A percentile compares a stretch with the other conserved stretches of the same genome.
Evolutionary conservation across 108 stramenopile species (phyloP).

Genomic region (Cyclotella sp.): DNA sequence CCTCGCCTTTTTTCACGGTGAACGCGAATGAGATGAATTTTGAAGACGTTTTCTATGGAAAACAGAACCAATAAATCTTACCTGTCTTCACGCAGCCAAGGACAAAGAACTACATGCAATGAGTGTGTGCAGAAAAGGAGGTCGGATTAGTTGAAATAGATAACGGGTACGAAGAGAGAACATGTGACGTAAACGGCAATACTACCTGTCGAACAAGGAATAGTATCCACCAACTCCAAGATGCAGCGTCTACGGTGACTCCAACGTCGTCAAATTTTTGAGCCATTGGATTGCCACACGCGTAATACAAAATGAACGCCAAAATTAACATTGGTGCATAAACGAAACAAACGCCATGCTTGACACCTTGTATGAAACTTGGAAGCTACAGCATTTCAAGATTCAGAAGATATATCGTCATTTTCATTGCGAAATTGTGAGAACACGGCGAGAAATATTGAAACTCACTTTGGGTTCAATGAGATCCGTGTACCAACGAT

Average conservation of each 20-base stretch:
- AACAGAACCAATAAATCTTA: neutral
- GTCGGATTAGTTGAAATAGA: neutral
- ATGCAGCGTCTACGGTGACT: neutral
- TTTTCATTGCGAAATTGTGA: neutral
- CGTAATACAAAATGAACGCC: slow-evolving; percentile 52
- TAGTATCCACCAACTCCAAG: slow-evolving; percentile 49
- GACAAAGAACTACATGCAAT: slow-evolving; percentile 19
- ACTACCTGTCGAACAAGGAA: slow-evolving; percentile 44
- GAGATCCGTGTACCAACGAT: slow-evolving; percentile 41
- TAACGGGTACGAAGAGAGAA: neutral
- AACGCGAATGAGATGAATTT: no score
- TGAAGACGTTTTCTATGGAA: no score
- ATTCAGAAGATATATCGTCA: neutral
- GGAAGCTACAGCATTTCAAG: slow-evolving; percentile 8
- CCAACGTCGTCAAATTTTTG: slow-evolving; percentile 19
- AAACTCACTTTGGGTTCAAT: slow-evolving; percentile 31
- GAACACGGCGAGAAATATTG: neutral
- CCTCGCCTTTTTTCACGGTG: slow-evolving; percentile 15
- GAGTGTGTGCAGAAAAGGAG: neutral
- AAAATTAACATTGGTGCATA: slow-evolving; percentile 34
- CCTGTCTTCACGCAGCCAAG: slow-evolving; percentile 34
- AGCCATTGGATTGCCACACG: slow-evolving; percentile 44
- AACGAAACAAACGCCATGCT: slow-evolving; percentile 27
- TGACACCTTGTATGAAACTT: slow-evolving; percentile 20
- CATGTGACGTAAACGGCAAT: neutral